Base-by-base conservation (phyloP, 225 moss, liverwort and hornwort genomes). In the Anthoceros angustus region DNA sequence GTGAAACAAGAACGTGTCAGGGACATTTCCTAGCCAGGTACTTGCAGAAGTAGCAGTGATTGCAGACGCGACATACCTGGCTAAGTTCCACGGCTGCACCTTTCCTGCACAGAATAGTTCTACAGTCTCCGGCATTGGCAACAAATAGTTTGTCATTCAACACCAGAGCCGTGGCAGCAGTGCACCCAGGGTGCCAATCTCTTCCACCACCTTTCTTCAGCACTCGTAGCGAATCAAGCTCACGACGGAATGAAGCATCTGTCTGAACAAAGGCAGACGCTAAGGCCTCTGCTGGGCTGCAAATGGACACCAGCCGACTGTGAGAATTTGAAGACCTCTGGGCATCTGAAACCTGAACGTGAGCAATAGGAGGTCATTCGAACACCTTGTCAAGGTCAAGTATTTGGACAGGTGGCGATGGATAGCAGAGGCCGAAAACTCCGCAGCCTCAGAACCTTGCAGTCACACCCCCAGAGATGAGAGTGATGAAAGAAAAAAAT, bases 51-150 rank as follows among this genome's bases (percentile, higher is more conserved):
- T n/a, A n/a, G n/a, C n/a, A n/a, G n/a, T 1, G 32, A 32, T 32
- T 32, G 32, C 39, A 68, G 20, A 25, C 3, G 14, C 16, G 4
- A 9, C 43, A 24, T 78, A 86, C 85, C 85, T 65, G 76, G 76
- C 76, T 86, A 40, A 86, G 80, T 62, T 77, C 80, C 63, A 86
- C 60, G 42, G 83, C 80, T 70, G 63, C 68, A 39, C 85, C 85
- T 63, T 67, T 78, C 65, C 83, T 76, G 71, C 80, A 86, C 63
- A 83, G 39, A 71, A 86, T 68, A 15, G 80, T 75, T 76, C 83
- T 79, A 69, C 85, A 86, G 74, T 86, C 85, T 74, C 85, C 85
- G 63, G 85, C 85, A 66, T 86, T 86, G 55, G 85, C 85, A 61
- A 86, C 85, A 67, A 74, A 86, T 20, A 86, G 73, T 6, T 41